phyloP scores from a whole-genome alignment of 306 rosid species.

The Cicer arietinum region DNA sequence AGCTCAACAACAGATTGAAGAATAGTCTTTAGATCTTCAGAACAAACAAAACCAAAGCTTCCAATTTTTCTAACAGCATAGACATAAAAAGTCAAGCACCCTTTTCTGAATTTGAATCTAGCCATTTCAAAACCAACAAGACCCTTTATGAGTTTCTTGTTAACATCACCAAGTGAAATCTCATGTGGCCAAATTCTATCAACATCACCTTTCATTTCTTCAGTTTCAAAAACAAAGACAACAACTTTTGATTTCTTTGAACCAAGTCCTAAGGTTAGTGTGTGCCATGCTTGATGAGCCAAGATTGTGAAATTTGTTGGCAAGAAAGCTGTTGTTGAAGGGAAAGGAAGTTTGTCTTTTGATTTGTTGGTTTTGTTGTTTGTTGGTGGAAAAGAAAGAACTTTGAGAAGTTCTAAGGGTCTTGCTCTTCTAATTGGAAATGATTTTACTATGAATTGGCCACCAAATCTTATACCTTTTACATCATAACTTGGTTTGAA shows the following conservation, averaged over 20 bases:
- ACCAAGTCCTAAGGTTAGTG: slow-evolving; percentile 93
- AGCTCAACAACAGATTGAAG: slow-evolving; percentile 85
- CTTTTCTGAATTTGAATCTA: slow-evolving; percentile 93
- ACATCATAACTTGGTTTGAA: slow-evolving; percentile 89
- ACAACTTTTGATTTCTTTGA: slow-evolving; percentile 89
- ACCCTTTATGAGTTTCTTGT: slow-evolving; percentile 79
- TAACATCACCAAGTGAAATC: slow-evolving; percentile 86
- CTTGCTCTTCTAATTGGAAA: slow-evolving; percentile 86
- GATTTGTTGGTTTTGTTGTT: slow-evolving; percentile 26
- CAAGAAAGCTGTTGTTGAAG: slow-evolving; percentile 82
- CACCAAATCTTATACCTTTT: slow-evolving; percentile 91
- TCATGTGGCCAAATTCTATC: slow-evolving; percentile 85
- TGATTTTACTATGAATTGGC: slow-evolving; percentile 94
- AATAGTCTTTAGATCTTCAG: slow-evolving; percentile 74
- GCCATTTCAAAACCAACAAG: slow-evolving; percentile 83
- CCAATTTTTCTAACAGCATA: slow-evolving; percentile 82
- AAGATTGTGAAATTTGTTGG: slow-evolving; percentile 96
- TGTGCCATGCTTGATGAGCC: slow-evolving; percentile 98
- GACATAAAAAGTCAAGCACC: slow-evolving; percentile 89
- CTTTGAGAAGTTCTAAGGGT: slow-evolving; percentile 73
- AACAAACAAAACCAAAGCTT: slow-evolving; percentile 63
- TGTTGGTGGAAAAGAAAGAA: slow-evolving; percentile 79
- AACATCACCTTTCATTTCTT: slow-evolving; percentile 58
- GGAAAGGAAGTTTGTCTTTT: slow-evolving; percentile 59
- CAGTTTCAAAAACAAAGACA: slow-evolving; percentile 79